These are phyloP conservation scores for Hansenula lynferdii DNA, from an alignment of 1,139 yeast genomes.

Conservation along the genomic window DNA sequence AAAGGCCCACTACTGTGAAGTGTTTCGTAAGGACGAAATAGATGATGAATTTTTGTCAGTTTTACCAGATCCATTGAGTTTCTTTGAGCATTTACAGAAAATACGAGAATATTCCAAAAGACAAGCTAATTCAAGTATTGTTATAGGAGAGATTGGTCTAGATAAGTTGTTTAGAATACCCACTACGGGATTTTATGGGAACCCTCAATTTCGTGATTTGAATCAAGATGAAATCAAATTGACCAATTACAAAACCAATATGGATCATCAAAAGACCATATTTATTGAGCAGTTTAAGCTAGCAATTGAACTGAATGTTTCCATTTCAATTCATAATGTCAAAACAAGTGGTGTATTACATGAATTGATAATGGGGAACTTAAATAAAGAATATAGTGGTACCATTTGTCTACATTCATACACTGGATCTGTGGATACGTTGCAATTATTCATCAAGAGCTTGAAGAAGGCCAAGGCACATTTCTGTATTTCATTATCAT, in stretches of 20 bases:
- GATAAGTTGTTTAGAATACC: constrained; percentile 78
- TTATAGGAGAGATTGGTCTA: constrained; percentile 85
- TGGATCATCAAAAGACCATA: constrained; percentile 61
- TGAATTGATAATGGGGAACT: constrained; percentile 33
- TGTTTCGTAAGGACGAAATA: constrained; percentile 28
- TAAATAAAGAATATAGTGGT: neutral
- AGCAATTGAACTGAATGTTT: constrained; percentile 42
- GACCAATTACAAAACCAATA: constrained; percentile 43
- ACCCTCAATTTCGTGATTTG: constrained; percentile 10
- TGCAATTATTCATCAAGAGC: constrained; percentile 44
- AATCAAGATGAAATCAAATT: constrained; percentile 19
- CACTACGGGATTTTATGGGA: constrained; percentile 48
- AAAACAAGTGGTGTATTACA: constrained; percentile 62
- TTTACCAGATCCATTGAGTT: constrained; percentile 59
- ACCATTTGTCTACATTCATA: constrained; percentile 71
- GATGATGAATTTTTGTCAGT: constrained; percentile 35
- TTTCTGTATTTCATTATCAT: constrained; percentile 55
- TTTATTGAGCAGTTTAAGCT: constrained; percentile 47
- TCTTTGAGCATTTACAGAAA: constrained; percentile 34
- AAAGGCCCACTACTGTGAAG: constrained; percentile 47
- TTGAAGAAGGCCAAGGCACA: constrained; percentile 16
- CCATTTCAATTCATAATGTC: constrained; percentile 82
- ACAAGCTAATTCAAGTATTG: too few species aligned
- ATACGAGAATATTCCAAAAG: constrained; percentile 14
- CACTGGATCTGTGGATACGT: constrained; percentile 69